These are phyloP conservation scores for Novymonas esmeraldas DNA, from an alignment of 208 protist genomes.

Conservation along the genomic window DNA sequence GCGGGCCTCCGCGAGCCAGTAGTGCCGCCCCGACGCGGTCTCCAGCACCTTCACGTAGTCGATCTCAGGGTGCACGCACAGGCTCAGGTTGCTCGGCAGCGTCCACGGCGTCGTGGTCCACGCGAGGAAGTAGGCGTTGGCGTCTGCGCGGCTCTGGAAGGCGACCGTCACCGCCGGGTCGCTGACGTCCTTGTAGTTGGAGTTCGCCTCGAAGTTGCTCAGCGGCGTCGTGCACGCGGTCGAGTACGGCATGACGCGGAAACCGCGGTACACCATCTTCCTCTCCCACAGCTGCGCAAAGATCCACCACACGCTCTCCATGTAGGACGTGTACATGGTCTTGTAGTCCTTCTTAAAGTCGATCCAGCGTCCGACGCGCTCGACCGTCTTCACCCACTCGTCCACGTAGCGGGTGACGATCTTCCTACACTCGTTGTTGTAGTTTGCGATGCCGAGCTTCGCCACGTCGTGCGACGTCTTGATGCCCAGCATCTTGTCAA, in stretches of 20 bases:
- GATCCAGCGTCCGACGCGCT: conserved; percentile 98
- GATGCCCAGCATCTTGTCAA: conserved; percentile 97
- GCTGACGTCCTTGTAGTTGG: conserved; percentile 98
- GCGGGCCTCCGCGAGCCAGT: conserved; percentile 81
- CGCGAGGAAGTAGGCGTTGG: conserved; percentile 93
- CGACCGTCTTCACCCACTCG: conserved; percentile 98
- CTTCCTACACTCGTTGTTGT: conserved; percentile 98
- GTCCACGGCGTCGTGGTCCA: conserved; percentile 99
- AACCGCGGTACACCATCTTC: conserved; percentile 98
- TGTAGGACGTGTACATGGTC: conserved; percentile 98
- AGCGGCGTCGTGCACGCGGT: conserved; percentile 98
- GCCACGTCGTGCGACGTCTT: conserved; percentile 95
- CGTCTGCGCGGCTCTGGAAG: conserved; percentile 89
- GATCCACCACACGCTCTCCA: conserved; percentile 99
- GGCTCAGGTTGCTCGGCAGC: conserved; percentile 98
- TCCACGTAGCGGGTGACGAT: conserved; percentile 99
- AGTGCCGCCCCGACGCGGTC: conserved; percentile 79
- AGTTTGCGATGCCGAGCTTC: conserved; percentile 98
- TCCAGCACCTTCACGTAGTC: conserved; percentile 98
- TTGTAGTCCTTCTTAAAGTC: conserved; percentile 99
- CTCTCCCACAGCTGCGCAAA: conserved; percentile 99
- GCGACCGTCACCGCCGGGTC: conserved; percentile 94
- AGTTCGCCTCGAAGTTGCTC: conserved; percentile 99
- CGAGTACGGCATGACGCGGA: conserved; percentile 99
- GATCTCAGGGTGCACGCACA: conserved; percentile 99